These are phyloP conservation scores for Dactylellina leptospora DNA, from an alignment of 2,329 filamentous ascomycete genomes.

Conservation along the genomic window DNA sequence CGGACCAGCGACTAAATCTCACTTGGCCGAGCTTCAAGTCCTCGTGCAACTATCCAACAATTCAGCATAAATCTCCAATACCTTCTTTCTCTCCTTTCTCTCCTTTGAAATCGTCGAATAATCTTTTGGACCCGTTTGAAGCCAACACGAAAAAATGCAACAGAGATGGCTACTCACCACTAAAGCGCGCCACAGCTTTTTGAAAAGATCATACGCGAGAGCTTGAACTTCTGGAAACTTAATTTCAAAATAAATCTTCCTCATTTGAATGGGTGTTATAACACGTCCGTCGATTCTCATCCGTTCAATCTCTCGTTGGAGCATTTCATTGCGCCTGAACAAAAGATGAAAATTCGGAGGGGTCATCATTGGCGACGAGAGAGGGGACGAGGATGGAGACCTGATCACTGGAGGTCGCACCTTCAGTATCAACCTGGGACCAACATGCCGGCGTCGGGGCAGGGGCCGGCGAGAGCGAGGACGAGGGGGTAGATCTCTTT, in stretches of 20 bases:
- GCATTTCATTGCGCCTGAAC: conserved; percentile 11
- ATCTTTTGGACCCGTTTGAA: neutral
- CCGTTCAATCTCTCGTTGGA: neutral
- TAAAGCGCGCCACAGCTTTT: neutral
- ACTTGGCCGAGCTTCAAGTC: conserved; percentile 3
- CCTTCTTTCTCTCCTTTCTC: neutral
- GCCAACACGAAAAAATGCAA: conserved; percentile 49
- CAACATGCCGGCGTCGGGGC: too few species aligned
- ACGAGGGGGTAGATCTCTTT: too few species aligned
- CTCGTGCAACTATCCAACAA: conserved; percentile 14
- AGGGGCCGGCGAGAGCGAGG: too few species aligned
- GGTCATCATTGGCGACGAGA: too few species aligned
- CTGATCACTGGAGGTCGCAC: too few species aligned
- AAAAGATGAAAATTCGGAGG: too few species aligned
- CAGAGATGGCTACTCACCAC: conserved; percentile 22
- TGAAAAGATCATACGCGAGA: neutral
- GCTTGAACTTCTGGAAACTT: conserved; percentile 15
- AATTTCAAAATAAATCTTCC: conserved; percentile 1
- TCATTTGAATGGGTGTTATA: neutral
- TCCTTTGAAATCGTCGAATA: neutral
- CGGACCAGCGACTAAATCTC: conserved; percentile 15
- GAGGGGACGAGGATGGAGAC: too few species aligned
- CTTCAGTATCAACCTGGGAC: too few species aligned
- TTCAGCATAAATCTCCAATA: neutral
- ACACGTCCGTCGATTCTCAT: neutral